These are phyloP conservation scores for Monotropa hypopitys DNA, from an alignment of 179 eudicot genomes.

Conservation along the genomic window DNA sequence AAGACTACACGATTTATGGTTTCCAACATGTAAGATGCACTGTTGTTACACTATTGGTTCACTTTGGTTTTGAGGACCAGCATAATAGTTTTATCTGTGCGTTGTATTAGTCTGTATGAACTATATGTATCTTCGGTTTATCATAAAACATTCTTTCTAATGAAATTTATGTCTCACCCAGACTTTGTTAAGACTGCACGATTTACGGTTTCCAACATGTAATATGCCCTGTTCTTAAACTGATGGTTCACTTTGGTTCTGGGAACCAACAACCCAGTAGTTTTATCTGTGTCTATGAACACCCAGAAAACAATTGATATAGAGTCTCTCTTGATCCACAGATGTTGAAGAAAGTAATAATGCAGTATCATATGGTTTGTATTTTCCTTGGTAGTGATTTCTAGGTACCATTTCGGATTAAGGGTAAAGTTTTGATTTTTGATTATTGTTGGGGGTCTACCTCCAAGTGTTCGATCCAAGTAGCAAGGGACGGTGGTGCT, in stretches of 20 bases:
- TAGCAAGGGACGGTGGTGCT: no score
- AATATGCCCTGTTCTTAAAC: neutral
- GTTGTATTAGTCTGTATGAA: no score
- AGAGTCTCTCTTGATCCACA: neutral
- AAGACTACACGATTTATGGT: no score
- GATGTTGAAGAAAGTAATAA: neutral
- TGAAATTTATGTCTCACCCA: neutral
- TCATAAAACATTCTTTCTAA: no score
- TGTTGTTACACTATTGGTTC: no score
- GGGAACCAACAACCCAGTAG: neutral
- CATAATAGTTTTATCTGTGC: no score
- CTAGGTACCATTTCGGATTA: neutral
- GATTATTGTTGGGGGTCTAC: no score
- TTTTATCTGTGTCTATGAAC: no score
- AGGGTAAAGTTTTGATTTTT: neutral
- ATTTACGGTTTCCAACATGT: neutral
- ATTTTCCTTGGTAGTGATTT: neutral
- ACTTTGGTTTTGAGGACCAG: no score
- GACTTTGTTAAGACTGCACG: neutral
- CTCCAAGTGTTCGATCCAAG: no score
- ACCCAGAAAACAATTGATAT: neutral
- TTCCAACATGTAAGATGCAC: no score
- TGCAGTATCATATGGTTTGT: neutral
- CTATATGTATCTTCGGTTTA: no score
- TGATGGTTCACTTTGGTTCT: neutral